Evolutionary conservation across 176 grass and related monocot genomes (phyloP), one percentile per base, ranked within the genome.

Genomic region (Aegilops umbellulata): DNA sequence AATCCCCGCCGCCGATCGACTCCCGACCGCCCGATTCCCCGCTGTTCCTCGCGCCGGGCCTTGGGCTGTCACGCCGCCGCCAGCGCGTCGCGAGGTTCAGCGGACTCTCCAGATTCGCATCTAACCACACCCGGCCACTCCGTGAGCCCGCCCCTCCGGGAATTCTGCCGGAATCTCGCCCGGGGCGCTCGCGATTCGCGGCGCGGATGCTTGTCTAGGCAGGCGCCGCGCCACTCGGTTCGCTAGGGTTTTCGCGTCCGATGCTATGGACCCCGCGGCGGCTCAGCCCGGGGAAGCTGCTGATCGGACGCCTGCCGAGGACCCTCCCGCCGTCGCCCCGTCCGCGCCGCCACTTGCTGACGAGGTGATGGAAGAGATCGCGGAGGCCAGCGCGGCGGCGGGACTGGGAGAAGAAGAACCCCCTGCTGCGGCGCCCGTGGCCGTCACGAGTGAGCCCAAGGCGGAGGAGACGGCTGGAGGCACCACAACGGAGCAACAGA

Each of bases 191-290:
- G 46, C 49, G 89, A 83, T 87, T 87, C 80, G 74, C 65, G 30
- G 19, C 7, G 78, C 13, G 47, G 69, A 36, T 47, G 82, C 20
- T 47, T 5, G 10, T 42, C 14, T 89, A 89, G 87, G 8, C 47
- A 38, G 67, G 32, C 31, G 66, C 32, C 32, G 49, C 49, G 49
- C 49, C 49, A n/a, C 71, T 46, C 36, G 41, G 13, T 19, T 41
- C 31, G 53, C 88, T 90, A 82, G 88, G 83, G 88, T 86, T 90
- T 86, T 82, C 83, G 69, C 36, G 22, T 27, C 42, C 19, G 78
- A 22, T 69, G 19, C 72, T 57, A 39, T 86, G 83, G 78, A 68
- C 68, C 69, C 24, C 42, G 75, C 15, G 38, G 44, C 44, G 31
- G 76, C 22, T 41, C 38, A 79, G 57, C 79, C 17, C 19, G 31